Evolutionary conservation across 805 yeast genomes (phyloP), one percentile per base, ranked within the genome.

Genomic region (Candida multigemmis): DNA sequence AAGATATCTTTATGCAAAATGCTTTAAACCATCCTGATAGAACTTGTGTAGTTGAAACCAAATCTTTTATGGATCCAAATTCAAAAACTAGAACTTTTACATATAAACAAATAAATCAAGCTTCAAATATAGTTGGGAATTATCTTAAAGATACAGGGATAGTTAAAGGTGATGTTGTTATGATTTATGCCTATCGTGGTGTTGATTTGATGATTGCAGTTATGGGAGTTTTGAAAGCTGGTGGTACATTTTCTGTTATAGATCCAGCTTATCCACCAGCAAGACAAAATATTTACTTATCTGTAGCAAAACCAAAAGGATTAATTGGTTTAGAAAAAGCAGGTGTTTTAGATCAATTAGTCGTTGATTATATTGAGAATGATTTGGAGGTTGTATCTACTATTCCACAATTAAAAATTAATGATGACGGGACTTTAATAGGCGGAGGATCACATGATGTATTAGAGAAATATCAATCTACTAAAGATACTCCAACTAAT

Each of bases 201-300:
- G 98, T 91, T 6, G 99, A 91, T 50, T 65, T 91, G 36, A 84
- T 91, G 74, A 84, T 93, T 22, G 93, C 97, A 5, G 96, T 91
- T 11, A 78, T 91, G 82, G 99, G 97, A 55, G 95, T 86, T 12
- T 71, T 91, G 50, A 91, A 91, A 60, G 97, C 98, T 1, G 99
- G 99, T 42, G 97, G 95, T 11, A 89, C 98, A 0, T 91, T 91
- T 53, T 87, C 96, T 7, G 99, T 91, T 13, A 93, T 91, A 38
- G 99, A 91, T 50, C 98, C 98, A 6, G 97, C 97, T 4, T 91
- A 91, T 53, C 99, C 99, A 22, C 96, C 98, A 11, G 94, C 94
- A 7, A 75, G 99, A 56, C 99, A 91, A 56, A 91, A 84, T 37
- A 74, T 91, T 35, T 91, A 91, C 53, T 66, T 91, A 31, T 75